Conservation (phyloP, 129 eudicot species). For the Calendula officinalis region DNA sequence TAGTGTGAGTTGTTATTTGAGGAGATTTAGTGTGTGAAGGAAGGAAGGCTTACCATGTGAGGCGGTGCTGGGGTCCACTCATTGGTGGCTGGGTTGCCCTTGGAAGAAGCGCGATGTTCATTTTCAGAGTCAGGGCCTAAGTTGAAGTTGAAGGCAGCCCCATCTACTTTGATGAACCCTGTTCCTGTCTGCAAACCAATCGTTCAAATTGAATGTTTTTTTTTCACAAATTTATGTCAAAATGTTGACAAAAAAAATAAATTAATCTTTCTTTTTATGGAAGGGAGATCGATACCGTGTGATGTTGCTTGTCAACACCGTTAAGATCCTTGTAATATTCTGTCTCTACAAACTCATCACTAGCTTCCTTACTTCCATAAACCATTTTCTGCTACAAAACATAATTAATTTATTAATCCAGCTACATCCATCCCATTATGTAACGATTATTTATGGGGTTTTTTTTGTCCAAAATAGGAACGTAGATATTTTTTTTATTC, state of each 20-base stretch:
- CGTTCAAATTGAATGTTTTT: neutral
- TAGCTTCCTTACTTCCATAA: slow-evolving; percentile 40
- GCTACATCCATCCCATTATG: neutral
- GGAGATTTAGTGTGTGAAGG: neutral
- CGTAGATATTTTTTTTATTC: too few species aligned
- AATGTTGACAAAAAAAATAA: neutral
- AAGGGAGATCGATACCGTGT: slow-evolving; percentile 61
- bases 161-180: slow-evolving; percentile 82
- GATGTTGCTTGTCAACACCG: slow-evolving; percentile 80
- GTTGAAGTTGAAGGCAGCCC: slow-evolving; percentile 30
- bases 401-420: neutral
- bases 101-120: slow-evolving; percentile 49
- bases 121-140: slow-evolving; percentile 45
- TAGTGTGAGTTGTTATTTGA: too few species aligned
- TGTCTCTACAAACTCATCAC: slow-evolving; percentile 84
- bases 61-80: slow-evolving; percentile 80
- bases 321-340: slow-evolving; percentile 87
- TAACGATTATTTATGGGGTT: too few species aligned
- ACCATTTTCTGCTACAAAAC: slow-evolving; percentile 59
- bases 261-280: neutral
- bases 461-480: too few species aligned
- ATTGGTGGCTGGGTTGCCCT: slow-evolving; percentile 96
- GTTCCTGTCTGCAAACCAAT: slow-evolving; percentile 77
- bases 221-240: neutral
- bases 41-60: slow-evolving; percentile 43